Conservation (phyloP, 208 protist genomes). For the Wallacemonas rigidus region DNA sequence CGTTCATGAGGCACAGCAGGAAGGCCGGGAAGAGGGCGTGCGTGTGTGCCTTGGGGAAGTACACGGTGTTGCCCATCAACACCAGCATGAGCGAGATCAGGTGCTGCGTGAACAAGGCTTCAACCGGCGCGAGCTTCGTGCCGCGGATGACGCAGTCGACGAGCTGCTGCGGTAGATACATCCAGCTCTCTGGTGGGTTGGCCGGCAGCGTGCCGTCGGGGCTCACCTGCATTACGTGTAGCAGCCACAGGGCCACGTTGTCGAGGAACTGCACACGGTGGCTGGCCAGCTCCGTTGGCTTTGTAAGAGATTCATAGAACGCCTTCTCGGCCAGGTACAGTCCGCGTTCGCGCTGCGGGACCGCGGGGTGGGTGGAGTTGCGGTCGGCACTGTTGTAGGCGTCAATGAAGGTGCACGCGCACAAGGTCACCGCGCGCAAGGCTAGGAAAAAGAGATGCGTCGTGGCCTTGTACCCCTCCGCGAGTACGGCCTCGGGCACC, state of each 20-base stretch:
- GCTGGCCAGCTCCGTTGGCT: constrained; percentile 35
- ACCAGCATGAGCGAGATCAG: constrained; percentile 86
- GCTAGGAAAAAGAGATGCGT: constrained; percentile 87
- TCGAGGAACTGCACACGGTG: constrained; percentile 71
- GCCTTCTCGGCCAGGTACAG: constrained; percentile 51
- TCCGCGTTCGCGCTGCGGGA: constrained; percentile 44
- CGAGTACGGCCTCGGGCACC: constrained; percentile 16
- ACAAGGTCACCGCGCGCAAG: constrained; percentile 55
- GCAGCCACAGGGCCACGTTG: constrained; percentile 76
- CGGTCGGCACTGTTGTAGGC: constrained; percentile 57
- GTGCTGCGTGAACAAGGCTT: constrained; percentile 56
- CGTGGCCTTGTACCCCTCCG: constrained; percentile 57
- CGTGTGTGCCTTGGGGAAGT: constrained; percentile 91
- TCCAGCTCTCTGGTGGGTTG: constrained; percentile 59
- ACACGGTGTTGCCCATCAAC: constrained; percentile 89
- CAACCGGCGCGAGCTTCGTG: constrained; percentile 56
- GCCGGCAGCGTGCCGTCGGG: constrained; percentile 47
- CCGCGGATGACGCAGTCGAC: constrained; percentile 78
- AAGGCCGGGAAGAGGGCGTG: constrained; percentile 84
- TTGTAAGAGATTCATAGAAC: constrained; percentile 68
- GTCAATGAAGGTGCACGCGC: constrained; percentile 59
- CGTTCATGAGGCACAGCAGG: constrained; percentile 58
- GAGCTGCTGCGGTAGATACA: constrained; percentile 83
- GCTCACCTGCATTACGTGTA: constrained; percentile 66
- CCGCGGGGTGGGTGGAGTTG: constrained; percentile 50